phyloP scores from a whole-genome alignment of 2,329 filamentous ascomycete genomes.

The Diplocarpon mali region DNA sequence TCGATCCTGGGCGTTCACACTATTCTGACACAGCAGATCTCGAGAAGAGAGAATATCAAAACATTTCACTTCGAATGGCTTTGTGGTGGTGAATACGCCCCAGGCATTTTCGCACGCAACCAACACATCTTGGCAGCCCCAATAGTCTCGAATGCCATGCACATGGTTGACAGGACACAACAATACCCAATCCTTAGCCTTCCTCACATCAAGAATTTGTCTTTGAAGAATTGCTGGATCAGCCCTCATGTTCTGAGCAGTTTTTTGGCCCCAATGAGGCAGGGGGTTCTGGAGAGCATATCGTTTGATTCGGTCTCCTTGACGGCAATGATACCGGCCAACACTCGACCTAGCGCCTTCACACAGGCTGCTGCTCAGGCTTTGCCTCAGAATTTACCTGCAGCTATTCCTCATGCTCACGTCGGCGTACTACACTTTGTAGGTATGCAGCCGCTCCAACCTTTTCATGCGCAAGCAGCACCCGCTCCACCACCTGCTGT shows the following conservation, averaged over 20 bases:
- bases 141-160: constrained; percentile 28
- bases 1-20: constrained; percentile 40
- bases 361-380: constrained; percentile 3
- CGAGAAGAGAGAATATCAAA: constrained; percentile 38
- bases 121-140: constrained; percentile 52
- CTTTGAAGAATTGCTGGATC: constrained; percentile 59
- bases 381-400: constrained; percentile 3
- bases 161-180: constrained; percentile 22
- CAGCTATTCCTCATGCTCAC: constrained; percentile 4
- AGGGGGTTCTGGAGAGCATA: constrained; percentile 38
- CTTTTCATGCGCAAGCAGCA: neutral
- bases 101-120: constrained; percentile 50
- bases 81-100: constrained; percentile 55
- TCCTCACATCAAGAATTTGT: constrained; percentile 45
- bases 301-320: constrained; percentile 55
- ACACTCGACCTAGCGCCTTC: constrained; percentile 12
- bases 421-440: neutral
- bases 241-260: constrained; percentile 45
- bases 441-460: neutral
- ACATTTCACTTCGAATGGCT: constrained; percentile 55
- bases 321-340: constrained; percentile 34
- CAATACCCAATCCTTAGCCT: constrained; percentile 36
- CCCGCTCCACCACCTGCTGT: neutral
- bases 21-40: constrained; percentile 41
- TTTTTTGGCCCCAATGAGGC: constrained; percentile 38